These are phyloP conservation scores for slime mould (Dictyostelium discoideum) DNA, from an alignment of 78 protist genomes.

Conservation along the genomic window dicty_2.7 NC_007090.3:1380001-1380500, in stretches of 20 bases:
- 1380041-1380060: background rate
- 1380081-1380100: too few relatives aligned
- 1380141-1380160: background rate
- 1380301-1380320: background rate
- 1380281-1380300: background rate
- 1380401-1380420: conserved; percentile 60
- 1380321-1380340: conserved; percentile 16
- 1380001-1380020: background rate
- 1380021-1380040: background rate
- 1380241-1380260: conserved; percentile 30
- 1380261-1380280: conserved; percentile 47
- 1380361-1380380: conserved; percentile 46
- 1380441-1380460: conserved; percentile 72
- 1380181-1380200: background rate
- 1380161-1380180: background rate
- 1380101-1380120: background rate
- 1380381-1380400: conserved; percentile 50
- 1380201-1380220: background rate
- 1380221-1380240: background rate
- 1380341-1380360: conserved; percentile 37
- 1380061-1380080: background rate
- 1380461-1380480: conserved; percentile 62
- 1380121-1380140: conserved; percentile 3
- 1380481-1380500: conserved; percentile 58
- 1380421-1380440: conserved; percentile 71